Evolutionary conservation across 192 early-diverging fungal genomes (phyloP).

Genomic region (Mortierella alpina): DNA sequence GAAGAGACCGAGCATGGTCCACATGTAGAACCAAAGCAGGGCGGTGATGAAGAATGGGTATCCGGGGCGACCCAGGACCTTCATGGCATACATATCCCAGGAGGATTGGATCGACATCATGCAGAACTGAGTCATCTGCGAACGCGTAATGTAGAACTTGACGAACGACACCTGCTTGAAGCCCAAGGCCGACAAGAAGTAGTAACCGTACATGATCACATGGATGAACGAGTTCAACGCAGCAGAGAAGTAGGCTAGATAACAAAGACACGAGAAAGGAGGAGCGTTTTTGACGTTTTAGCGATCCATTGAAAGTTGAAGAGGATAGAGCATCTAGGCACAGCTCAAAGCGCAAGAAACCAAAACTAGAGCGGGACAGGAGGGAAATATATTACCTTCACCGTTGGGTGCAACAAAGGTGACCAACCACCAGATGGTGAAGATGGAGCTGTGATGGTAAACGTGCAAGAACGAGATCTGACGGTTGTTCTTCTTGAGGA

Average conservation of each 20-base stretch:
- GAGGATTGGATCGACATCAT: constrained; percentile 67
- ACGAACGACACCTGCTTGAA: constrained; percentile 68
- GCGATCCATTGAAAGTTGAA: not conserved
- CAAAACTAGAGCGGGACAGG: too few species aligned
- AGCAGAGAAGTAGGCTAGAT: constrained; percentile 60
- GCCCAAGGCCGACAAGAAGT: constrained; percentile 62
- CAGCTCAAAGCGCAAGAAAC: constrained; percentile 20
- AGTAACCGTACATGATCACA: constrained; percentile 78
- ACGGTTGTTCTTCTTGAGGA: constrained; percentile 75
- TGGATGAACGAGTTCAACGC: constrained; percentile 71
- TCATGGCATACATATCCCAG: constrained; percentile 57
- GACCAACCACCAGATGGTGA: constrained; percentile 72
- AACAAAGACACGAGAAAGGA: not conserved
- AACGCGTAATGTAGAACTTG: constrained; percentile 71
- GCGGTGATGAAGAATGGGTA: constrained; percentile 63
- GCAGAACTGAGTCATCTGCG: constrained; percentile 77
- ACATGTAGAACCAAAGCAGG: constrained; percentile 73
- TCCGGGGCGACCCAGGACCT: constrained; percentile 42
- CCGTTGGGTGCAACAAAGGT: constrained; percentile 66
- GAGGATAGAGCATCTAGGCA: not conserved
- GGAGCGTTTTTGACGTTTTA: not conserved
- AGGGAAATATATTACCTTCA: constrained; percentile 58
- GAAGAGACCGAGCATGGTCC: constrained; percentile 73
- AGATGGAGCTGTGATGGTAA: constrained; percentile 75
- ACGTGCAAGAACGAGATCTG: constrained; percentile 76